phyloP scores from a whole-genome alignment of 78 protist genomes.

The Chrysochromulina parva region DNA sequence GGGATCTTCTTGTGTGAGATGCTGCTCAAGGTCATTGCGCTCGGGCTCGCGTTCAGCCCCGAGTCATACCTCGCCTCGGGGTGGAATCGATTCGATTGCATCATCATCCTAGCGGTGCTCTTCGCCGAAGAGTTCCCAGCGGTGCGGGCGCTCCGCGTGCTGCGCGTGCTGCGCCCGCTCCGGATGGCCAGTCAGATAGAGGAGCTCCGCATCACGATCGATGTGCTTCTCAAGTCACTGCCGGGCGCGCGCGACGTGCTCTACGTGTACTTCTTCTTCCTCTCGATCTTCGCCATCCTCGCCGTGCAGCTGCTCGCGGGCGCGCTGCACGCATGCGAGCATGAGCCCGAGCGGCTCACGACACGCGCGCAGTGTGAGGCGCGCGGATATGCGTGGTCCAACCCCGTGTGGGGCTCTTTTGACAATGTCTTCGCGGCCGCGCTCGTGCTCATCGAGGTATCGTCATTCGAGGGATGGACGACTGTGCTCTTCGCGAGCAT shows the following conservation, averaged over 20 bases:
- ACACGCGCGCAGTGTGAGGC: too few species aligned
- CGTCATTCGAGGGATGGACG: slow-evolving; percentile 33
- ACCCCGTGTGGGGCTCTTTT: background rate
- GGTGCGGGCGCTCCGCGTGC: background rate
- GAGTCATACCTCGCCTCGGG: background rate
- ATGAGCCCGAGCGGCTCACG: too few species aligned
- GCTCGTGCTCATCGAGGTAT: background rate
- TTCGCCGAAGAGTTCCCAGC: background rate
- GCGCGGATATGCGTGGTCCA: background rate
- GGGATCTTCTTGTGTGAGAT: too few species aligned
- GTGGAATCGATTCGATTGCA: background rate
- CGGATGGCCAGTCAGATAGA: background rate
- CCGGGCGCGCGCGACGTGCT: background rate
- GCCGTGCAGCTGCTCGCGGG: slow-evolving; percentile 52
- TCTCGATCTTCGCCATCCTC: slow-evolving; percentile 30
- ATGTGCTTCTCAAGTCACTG: background rate
- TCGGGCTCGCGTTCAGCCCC: background rate
- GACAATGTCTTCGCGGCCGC: background rate
- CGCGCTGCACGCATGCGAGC: background rate
- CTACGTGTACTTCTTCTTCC: background rate
- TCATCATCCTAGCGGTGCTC: background rate
- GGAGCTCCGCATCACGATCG: slow-evolving; percentile 23
- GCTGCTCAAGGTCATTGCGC: background rate
- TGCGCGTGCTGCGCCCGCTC: slow-evolving; percentile 35
- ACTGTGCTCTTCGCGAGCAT: slow-evolving; percentile 14